Percentiles rank a stretch among this genome's conserved stretches.
Evolutionary conservation across 2,329 filamentous ascomycete genomes (phyloP).

Genomic region (Fusarium haematococcum): DNA sequence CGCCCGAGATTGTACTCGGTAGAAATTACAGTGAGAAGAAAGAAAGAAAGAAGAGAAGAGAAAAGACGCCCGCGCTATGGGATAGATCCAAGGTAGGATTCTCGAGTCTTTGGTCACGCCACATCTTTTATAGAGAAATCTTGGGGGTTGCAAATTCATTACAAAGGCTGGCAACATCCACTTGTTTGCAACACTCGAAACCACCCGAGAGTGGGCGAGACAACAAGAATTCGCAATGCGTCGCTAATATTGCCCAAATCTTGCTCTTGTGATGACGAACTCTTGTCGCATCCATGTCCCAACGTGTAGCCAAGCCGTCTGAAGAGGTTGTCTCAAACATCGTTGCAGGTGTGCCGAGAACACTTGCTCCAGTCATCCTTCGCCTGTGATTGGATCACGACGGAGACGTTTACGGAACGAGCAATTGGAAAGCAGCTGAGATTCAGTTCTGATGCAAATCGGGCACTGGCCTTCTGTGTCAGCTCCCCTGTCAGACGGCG

Average conservation of each 20-base stretch:
- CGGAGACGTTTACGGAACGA: not conserved
- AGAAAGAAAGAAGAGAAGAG: not conserved
- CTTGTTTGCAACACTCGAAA: not conserved
- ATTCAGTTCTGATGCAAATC: not conserved
- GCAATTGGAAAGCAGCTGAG: not conserved
- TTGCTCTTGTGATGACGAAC: not conserved
- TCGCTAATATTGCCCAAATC: not conserved
- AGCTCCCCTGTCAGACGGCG: not conserved
- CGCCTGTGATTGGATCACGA: not conserved
- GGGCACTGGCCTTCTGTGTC: not conserved
- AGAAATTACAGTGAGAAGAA: constrained; percentile 7
- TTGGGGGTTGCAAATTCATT: not conserved
- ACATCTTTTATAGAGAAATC: not conserved
- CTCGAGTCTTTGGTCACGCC: not conserved
- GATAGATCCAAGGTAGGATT: not conserved
- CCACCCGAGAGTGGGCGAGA: not conserved
- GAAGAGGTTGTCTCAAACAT: constrained; percentile 4
- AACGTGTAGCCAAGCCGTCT: not conserved
- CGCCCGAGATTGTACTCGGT: constrained; percentile 7
- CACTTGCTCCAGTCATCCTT: not conserved
- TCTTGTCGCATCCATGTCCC: not conserved
- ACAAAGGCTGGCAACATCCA: not conserved
- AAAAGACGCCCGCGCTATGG: not conserved
- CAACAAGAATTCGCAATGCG: not conserved
- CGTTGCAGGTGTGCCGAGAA: not conserved